phyloP scores from a whole-genome alignment of 495 filamentous ascomycete genomes.

The Penicillium parvum region DNA sequence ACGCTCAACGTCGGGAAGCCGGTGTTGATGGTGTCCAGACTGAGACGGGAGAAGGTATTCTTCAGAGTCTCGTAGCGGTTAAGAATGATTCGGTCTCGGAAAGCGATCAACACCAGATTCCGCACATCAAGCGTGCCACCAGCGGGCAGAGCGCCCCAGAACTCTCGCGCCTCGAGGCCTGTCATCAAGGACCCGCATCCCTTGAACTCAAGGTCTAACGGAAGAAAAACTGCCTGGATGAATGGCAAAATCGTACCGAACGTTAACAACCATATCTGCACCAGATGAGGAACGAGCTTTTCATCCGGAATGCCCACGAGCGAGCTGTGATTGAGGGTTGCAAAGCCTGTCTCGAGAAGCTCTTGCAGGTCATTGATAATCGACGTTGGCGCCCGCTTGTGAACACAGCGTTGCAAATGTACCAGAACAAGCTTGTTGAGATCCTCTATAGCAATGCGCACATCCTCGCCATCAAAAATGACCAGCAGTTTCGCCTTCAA shows the following conservation, averaged over 20 bases:
- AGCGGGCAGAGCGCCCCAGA: constrained; percentile 65
- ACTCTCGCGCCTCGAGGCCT: constrained; percentile 71
- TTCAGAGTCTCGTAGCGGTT: constrained; percentile 81
- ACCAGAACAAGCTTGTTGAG: constrained; percentile 83
- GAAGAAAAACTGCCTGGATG: constrained; percentile 93
- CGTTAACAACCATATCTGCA: constrained; percentile 89
- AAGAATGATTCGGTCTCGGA: constrained; percentile 83
- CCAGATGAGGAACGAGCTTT: constrained; percentile 74
- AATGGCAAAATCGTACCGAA: constrained; percentile 89
- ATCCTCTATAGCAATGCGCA: constrained; percentile 87
- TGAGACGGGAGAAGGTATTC: constrained; percentile 84
- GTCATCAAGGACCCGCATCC: constrained; percentile 76
- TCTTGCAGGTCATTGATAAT: constrained; percentile 79
- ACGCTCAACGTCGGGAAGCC: constrained; percentile 44
- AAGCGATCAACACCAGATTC: constrained; percentile 80
- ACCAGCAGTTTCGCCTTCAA: constrained; percentile 85
- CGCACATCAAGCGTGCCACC: constrained; percentile 73
- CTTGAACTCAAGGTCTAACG: constrained; percentile 89
- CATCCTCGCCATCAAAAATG: constrained; percentile 89
- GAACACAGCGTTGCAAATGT: constrained; percentile 74
- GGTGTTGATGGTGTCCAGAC: constrained; percentile 74
- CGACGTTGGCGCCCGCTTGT: constrained; percentile 58
- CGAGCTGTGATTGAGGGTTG: constrained; percentile 71
- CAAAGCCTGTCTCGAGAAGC: constrained; percentile 76
- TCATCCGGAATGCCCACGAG: constrained; percentile 75